Percentiles rank a stretch among this genome's conserved stretches.
Evolutionary conservation across 202 grass and related monocot species (phyloP).

Genomic region (Schoenoplectus triqueter): DNA sequence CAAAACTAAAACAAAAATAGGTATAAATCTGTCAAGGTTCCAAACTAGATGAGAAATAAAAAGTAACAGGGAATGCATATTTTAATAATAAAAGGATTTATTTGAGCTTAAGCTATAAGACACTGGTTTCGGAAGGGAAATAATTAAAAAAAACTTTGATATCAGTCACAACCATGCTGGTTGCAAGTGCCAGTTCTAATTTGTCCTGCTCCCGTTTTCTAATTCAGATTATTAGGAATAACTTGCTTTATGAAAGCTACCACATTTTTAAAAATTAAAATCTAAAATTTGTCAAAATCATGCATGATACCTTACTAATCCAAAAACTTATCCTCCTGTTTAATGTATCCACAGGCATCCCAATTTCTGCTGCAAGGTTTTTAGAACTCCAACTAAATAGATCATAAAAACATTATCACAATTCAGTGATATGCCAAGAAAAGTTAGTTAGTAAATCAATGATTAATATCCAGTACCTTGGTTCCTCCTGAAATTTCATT

Average conservation of each 20-base stretch:
- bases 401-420: slow-evolving; percentile 38
- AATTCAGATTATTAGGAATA: background rate
- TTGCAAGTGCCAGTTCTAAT: background rate
- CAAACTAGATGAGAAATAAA: no score
- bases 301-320: slow-evolving; percentile 83
- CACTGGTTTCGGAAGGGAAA: no score
- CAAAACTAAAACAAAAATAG: no score
- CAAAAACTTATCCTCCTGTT: slow-evolving; percentile 94
- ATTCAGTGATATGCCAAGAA: slow-evolving; percentile 22
- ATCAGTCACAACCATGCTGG: no score
- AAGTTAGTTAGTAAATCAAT: slow-evolving; percentile 31
- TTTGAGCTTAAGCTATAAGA: no score
- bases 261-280: background rate
- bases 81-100: no score
- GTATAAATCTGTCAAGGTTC: no score
- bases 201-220: background rate
- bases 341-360: slow-evolving; percentile 82
- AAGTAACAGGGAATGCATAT: no score
- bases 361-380: slow-evolving; percentile 70
- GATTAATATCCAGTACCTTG: slow-evolving; percentile 57
- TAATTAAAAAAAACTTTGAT: no score
- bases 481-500: slow-evolving; percentile 89
- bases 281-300: background rate
- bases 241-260: background rate
- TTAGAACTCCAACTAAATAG: slow-evolving; percentile 88